Evolutionary conservation across 306 rosid genomes (phyloP).

Genomic region (Argentina anserina): DNA sequence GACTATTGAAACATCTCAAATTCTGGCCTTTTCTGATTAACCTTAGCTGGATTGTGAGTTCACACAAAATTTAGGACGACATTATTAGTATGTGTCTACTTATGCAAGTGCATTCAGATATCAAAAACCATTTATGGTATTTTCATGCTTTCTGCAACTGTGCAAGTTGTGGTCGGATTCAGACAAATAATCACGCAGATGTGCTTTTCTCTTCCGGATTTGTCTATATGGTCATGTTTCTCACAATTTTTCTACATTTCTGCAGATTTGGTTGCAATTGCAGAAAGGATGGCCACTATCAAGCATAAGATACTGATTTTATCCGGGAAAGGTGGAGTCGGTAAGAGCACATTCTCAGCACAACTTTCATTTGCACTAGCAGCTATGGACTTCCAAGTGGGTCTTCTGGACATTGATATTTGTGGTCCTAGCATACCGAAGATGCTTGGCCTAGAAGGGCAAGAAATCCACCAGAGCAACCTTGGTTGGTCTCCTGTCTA

Average conservation of each 20-base stretch:
- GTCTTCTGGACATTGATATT: constrained; percentile 90
- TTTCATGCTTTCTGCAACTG: neutral
- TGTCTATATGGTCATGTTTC: neutral
- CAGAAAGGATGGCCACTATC: constrained; percentile 88
- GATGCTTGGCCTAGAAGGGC: constrained; percentile 94
- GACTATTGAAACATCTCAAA: neutral
- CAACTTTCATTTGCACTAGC: constrained; percentile 89
- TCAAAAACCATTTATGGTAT: neutral
- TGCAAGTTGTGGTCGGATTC: neutral
- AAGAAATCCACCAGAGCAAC: constrained; percentile 90
- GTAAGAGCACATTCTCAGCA: constrained; percentile 95
- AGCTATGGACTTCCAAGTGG: constrained; percentile 81
- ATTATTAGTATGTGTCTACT: neutral
- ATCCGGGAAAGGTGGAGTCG: constrained; percentile 97
- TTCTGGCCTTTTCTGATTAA: neutral
- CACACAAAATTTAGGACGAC: too few species aligned
- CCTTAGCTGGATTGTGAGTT: neutral
- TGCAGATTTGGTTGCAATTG: constrained; percentile 76
- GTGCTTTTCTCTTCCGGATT: constrained; percentile 7
- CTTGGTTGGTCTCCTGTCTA: constrained; percentile 98
- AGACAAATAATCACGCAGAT: neutral
- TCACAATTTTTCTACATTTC: constrained; percentile 10
- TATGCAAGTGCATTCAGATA: neutral
- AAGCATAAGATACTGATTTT: constrained; percentile 86
- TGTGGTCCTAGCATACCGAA: constrained; percentile 99